Base-by-base conservation (phyloP, 106 monocot genomes). In the Gastrodia elata region DNA sequence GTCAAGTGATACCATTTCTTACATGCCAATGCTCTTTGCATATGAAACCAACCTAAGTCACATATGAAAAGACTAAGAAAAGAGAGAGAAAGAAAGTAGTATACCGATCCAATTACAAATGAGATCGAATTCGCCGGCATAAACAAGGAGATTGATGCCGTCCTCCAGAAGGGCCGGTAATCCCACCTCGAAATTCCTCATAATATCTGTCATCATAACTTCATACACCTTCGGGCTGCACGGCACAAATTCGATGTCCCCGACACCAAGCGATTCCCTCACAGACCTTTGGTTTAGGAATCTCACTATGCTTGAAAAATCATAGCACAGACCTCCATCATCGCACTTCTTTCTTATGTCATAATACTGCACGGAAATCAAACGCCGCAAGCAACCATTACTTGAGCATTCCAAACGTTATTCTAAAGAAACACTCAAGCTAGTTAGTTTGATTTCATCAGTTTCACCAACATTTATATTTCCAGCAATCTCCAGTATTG, bases 21-120 rank as follows among this genome's bases (percentile, higher is more conserved):
- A n/a, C n/a, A n/a, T 43, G 22, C 22, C n/a, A 11, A 30, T 16
- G 8, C 3, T 25, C 1, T 59, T 7, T 28, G 58, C 28, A 27
- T 3, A 35, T 13, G 35, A 59, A 59, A 28, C 59, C 25, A 28
- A 59, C 14, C 6, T 39, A 68, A n/a, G n/a, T 38, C 14, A 15
- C n/a, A n/a, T 0, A 14, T 35, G 14, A 36, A 16, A 67, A 36
- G 13, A 16, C 38, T 5, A 20, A 6, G 1, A 5, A 38, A 0
- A 37, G 2, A 68, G 39, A 39, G 39, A 38, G 24, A 14, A 39
- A 38, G 39, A 39, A 25, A 40, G 13, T 9, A n/a, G 79, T 80
- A n/a, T 77, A 94, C 94, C 94, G 10, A 94, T 80, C 94, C 94
- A 94, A 35, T 94, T 94, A 91, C 94, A 94, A 36, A 94, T 94